Evolutionary conservation across 2,329 filamentous ascomycete genomes (phyloP), one percentile per base, ranked within the genome.

Genomic region (Pseudocercospora vitis): DNA sequence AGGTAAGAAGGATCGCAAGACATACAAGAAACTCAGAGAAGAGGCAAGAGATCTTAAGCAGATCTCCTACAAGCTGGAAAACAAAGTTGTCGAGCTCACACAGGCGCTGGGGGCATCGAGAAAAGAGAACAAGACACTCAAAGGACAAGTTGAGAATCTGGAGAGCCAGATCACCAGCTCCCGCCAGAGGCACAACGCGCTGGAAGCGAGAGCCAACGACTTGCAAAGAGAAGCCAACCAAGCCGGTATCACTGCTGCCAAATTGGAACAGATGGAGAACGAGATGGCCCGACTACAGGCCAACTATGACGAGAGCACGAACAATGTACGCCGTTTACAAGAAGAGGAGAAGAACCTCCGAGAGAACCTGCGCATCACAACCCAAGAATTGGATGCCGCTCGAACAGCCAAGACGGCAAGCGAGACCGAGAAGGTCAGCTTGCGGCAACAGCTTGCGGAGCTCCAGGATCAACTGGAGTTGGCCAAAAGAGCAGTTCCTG

Each of bases 11-110:
- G 92, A 94, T 51, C 85, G 94, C 62, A 83, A 81, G 62, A 85
- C 83, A 45, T 99, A 99, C 80, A 97, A 96, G 83, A 84, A 79
- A 64, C 77, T 95, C 57, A 89, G 94, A 63, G 91, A 96, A 74
- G 94, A 99, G 74, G 94, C 94, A 61, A 88, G 94, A 69, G 95
- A 99, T 77, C 83, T 99, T 71, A 97, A 97, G 80, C 92, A 97
- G 74, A 99, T 99, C 64, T 97, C 94, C 2, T 99, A 99, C 80
- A 97, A 96, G 79, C 79, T 99, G 65, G 94, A 99, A 74, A 97
- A 99, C 81, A 99, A 99, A 84, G 94, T 99, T 59, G 90, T 99
- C 59, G 94, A 99, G 76, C 82, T 99, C 67, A 99, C 94, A 1
- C 94, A 99, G 73, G 89, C 87, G 46, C 76, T 99, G 65, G 91